These are phyloP conservation scores for Plenodomus tracheiphilus DNA, from an alignment of 2,329 filamentous ascomycete genomes.

Conservation along the genomic window DNA sequence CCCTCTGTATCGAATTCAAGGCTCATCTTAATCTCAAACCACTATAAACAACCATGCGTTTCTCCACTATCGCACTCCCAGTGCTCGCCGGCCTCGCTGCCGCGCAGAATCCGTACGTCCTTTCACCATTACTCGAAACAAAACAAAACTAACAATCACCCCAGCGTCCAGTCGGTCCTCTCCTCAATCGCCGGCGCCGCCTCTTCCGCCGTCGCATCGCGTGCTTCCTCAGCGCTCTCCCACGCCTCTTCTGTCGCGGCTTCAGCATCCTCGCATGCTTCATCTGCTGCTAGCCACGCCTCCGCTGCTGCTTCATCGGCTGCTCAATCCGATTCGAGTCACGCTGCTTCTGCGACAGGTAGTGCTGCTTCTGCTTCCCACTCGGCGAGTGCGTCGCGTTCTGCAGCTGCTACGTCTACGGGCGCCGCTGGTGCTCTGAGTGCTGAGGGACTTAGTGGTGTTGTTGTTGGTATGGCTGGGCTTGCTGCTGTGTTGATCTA, in stretches of 20 bases:
- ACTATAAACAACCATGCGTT: too few species aligned
- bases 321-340: not conserved
- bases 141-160: too few species aligned
- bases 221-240: not conserved
- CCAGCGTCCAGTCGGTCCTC: not conserved
- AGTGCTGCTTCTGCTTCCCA: not conserved
- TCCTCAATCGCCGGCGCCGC: not conserved
- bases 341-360: not conserved
- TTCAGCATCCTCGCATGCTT: not conserved
- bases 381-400: not conserved
- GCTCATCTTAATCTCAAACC: too few species aligned
- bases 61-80: conserved; percentile 3
- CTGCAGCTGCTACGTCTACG: conserved; percentile 5
- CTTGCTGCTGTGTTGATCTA: conserved; percentile 3
- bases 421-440: conserved; percentile 6
- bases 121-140: not conserved
- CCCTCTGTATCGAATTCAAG: too few species aligned
- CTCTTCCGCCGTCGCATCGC: conserved; percentile 3
- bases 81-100: conserved; percentile 4
- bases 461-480: conserved; percentile 10
- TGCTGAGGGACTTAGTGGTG: conserved; percentile 4
- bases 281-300: conserved; percentile 1
- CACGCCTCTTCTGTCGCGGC: conserved; percentile 2
- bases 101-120: conserved; percentile 11
- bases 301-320: conserved; percentile 2